A percentile compares a stretch with the other conserved stretches of the same genome.
Conservation (phyloP, 768 basidiomycete species). For the Trametes villosa region DNA sequence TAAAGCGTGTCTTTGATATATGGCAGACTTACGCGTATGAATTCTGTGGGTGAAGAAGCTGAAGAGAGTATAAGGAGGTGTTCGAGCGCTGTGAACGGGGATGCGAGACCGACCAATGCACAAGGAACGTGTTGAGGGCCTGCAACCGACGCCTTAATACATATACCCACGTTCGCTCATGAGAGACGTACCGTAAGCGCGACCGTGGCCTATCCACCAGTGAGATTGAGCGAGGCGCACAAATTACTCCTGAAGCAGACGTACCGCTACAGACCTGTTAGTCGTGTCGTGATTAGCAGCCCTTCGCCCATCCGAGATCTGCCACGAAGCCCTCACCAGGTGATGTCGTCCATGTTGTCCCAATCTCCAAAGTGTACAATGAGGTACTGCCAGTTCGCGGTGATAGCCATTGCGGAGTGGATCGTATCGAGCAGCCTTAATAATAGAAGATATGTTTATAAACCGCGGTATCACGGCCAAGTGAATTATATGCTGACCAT, state of each 20-base stretch:
- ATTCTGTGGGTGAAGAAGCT: conserved; percentile 29
- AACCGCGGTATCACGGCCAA: not conserved
- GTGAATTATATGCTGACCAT: conserved; percentile 10
- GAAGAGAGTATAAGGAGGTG: not conserved
- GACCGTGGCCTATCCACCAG: conserved; percentile 6
- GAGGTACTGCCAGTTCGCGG: conserved; percentile 31
- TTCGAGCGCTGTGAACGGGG: too few species aligned
- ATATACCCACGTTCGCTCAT: too few species aligned
- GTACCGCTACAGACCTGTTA: conserved; percentile 17
- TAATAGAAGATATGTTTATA: not conserved
- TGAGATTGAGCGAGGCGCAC: not conserved
- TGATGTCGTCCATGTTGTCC: conserved; percentile 25
- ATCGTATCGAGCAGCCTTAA: conserved; percentile 28
- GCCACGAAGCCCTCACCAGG: conserved; percentile 16
- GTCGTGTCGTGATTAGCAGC: too few species aligned
- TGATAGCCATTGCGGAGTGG: conserved; percentile 26
- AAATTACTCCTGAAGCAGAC: not conserved
- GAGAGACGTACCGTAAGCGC: conserved; percentile 14
- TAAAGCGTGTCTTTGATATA: too few species aligned
- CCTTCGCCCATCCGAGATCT: not conserved
- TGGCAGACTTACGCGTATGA: conserved; percentile 23
- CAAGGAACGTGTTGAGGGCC: conserved; percentile 30
- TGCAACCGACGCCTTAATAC: not conserved
- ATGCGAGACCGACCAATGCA: conserved; percentile 26
- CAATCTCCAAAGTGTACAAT: conserved; percentile 27